Conservation (phyloP, 2,329 filamentous ascomycete genomes). For the Bimuria novae-zelandiae region DNA sequence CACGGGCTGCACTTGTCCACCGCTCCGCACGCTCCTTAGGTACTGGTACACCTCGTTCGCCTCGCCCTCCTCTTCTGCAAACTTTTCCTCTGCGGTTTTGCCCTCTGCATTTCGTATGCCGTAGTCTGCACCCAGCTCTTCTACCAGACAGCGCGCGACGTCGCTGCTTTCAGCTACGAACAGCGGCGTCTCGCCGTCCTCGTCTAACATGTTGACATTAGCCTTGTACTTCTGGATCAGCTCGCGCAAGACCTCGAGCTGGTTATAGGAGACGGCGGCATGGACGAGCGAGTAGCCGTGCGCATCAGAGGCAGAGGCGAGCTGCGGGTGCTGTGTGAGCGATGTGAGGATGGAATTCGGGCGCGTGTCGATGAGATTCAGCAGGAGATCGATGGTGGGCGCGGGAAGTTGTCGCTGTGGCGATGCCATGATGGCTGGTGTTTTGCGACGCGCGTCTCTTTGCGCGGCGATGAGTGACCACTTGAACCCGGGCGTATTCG, state of each 20-base stretch:
- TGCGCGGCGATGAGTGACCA: neutral
- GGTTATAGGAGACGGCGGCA: conserved; percentile 90
- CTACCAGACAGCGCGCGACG: conserved; percentile 77
- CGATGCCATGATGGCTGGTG: conserved; percentile 24
- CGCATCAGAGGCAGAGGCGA: conserved; percentile 81
- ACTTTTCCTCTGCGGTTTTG: conserved; percentile 78
- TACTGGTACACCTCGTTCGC: conserved; percentile 77
- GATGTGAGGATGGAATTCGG: conserved; percentile 73
- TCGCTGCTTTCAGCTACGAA: conserved; percentile 86
- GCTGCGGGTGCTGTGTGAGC: conserved; percentile 72
- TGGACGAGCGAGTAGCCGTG: conserved; percentile 95
- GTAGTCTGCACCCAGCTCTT: conserved; percentile 76
- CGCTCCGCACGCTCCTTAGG: conserved; percentile 51
- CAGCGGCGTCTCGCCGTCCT: conserved; percentile 91
- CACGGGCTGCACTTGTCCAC: conserved; percentile 29
- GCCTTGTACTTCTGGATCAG: conserved; percentile 79
- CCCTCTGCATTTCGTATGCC: conserved; percentile 72
- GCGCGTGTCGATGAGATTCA: conserved; percentile 75
- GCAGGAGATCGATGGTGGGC: conserved; percentile 52
- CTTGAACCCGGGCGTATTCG: neutral
- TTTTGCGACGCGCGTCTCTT: neutral
- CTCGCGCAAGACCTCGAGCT: conserved; percentile 75
- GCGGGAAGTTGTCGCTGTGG: conserved; percentile 28
- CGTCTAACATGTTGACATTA: conserved; percentile 79
- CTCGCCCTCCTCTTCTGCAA: conserved; percentile 75